Conservation (phyloP, 2,329 filamentous ascomycete genomes). For the Colletotrichum costaricense region DNA sequence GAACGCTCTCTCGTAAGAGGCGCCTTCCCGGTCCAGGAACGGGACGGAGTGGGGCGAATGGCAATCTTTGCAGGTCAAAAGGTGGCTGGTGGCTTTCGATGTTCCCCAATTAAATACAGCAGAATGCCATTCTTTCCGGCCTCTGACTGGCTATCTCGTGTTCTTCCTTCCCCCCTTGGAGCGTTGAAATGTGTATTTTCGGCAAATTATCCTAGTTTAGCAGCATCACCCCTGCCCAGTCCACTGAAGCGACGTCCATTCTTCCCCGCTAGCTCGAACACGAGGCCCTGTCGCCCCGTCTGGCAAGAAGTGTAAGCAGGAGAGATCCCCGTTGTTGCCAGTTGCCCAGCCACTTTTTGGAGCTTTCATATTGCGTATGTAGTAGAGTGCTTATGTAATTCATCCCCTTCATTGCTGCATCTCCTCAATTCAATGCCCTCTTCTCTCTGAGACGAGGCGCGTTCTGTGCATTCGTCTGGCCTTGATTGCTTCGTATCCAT, state of each 20-base stretch:
- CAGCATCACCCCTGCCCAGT: conserved; percentile 15
- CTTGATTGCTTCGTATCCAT: conserved; percentile 2
- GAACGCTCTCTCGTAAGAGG: background rate
- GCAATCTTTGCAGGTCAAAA: conserved; percentile 3
- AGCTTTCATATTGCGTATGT: no score
- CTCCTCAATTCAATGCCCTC: no score
- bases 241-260: conserved; percentile 6
- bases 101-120: conserved; percentile 12
- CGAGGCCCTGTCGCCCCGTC: conserved; percentile 26
- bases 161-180: background rate
- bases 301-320: background rate
- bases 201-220: conserved; percentile 39
- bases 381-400: background rate
- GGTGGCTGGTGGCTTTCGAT: background rate
- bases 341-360: background rate
- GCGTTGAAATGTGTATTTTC: conserved; percentile 23
- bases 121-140: background rate
- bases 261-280: conserved; percentile 20
- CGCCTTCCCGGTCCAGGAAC: conserved; percentile 14
- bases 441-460: background rate
- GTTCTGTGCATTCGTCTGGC: background rate
- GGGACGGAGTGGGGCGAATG: conserved; percentile 16
- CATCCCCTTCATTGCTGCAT: background rate
- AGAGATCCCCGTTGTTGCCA: background rate
- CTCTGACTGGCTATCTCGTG: conserved; percentile 17